Evolutionary conservation across 352 stramenopile genomes (phyloP).

Genomic region (Phytopythium sindhum): DNA sequence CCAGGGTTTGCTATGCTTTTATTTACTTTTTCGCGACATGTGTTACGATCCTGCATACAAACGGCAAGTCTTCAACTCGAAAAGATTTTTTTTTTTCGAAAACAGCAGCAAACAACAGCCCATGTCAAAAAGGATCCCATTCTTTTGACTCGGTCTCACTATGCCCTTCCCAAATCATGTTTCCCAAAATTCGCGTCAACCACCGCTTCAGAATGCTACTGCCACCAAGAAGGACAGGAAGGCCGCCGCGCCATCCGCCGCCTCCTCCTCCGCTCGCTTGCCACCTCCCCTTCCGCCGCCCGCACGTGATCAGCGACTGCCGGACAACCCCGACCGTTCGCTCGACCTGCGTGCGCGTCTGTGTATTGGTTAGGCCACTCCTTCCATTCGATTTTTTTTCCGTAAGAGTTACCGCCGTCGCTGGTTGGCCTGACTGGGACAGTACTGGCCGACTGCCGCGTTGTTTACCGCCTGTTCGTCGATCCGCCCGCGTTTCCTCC

Average conservation of each 20-base stretch:
- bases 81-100: too few species aligned
- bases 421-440: not conserved
- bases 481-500: not conserved
- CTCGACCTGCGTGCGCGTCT: not conserved
- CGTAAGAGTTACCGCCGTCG: not conserved
- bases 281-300: not conserved
- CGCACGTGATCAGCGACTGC: too few species aligned
- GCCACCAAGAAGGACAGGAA: not conserved
- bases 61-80: too few species aligned
- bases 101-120: too few species aligned
- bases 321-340: not conserved
- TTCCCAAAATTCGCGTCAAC: not conserved
- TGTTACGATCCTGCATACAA: too few species aligned
- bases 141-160: not conserved
- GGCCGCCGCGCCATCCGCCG: not conserved
- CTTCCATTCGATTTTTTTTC: slow-evolving; percentile 4
- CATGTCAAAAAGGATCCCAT: not conserved
- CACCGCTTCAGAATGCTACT: not conserved
- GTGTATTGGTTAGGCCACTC: not conserved
- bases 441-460: not conserved
- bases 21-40: too few species aligned
- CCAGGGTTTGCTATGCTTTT: too few species aligned
- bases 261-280: not conserved
- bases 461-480: not conserved
- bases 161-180: not conserved